Conservation (phyloP, 75 land plant species). For the Picea glauca region DNA sequence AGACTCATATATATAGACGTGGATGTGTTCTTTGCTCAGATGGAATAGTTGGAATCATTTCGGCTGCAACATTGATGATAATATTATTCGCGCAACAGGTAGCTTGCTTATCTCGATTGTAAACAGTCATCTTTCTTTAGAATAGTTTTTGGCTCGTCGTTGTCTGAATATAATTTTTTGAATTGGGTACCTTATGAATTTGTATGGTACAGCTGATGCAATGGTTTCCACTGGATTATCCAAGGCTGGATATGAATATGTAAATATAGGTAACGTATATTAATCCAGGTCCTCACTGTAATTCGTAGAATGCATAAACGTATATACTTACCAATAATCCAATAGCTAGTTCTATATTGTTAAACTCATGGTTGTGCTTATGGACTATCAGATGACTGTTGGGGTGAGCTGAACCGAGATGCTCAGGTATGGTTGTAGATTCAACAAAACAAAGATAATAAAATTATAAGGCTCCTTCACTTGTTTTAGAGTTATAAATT, state of each 20-base stretch:
- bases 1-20: background rate
- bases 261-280: slow-evolving; percentile 62
- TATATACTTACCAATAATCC: too few relatives aligned
- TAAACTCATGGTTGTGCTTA: background rate
- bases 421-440: slow-evolving; percentile 16
- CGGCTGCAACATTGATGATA: slow-evolving; percentile 59
- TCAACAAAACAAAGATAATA: background rate
- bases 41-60: slow-evolving; percentile 97
- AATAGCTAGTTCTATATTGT: background rate
- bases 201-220: slow-evolving; percentile 66
- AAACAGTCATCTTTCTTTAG: background rate
- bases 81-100: slow-evolving; percentile 68
- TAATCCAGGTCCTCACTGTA: background rate
- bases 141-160: background rate
- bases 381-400: slow-evolving; percentile 45
- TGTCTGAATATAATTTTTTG: background rate
- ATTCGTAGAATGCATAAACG: background rate
- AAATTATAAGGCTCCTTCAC: too few relatives aligned
- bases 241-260: slow-evolving; percentile 56
- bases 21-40: slow-evolving; percentile 22
- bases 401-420: slow-evolving; percentile 45
- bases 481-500: background rate
- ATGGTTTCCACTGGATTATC: slow-evolving; percentile 80
- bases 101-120: background rate
- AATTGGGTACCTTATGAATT: background rate